These are phyloP conservation scores for Botryotinia convoluta DNA, from an alignment of 2,329 filamentous ascomycete species.

Conservation along the genomic window DNA sequence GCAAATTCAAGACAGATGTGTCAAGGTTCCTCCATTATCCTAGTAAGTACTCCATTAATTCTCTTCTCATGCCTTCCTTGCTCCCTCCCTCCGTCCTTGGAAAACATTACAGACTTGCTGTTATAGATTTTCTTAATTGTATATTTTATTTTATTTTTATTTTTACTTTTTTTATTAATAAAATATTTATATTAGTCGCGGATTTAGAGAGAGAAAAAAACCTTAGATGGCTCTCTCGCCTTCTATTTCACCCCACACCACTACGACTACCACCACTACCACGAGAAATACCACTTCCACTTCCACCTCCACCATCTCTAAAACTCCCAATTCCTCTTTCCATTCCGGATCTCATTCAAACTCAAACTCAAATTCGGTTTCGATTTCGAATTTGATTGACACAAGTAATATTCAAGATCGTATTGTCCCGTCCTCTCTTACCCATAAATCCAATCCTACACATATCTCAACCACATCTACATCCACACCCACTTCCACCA, in stretches of 20 bases:
- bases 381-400: conserved; percentile 1
- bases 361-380: not conserved
- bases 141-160: not conserved
- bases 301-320: conserved; percentile 5
- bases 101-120: not conserved
- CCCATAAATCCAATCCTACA: not conserved
- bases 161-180: not conserved
- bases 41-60: conserved; percentile 11
- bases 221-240: conserved; percentile 24
- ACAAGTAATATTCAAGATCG: not conserved
- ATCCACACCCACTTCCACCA: not conserved
- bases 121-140: not conserved
- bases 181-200: not conserved
- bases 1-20: conserved; percentile 13
- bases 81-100: not conserved
- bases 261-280: conserved; percentile 1
- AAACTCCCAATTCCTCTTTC: conserved; percentile 10
- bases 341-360: not conserved
- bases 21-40: conserved; percentile 2
- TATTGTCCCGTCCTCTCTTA: not conserved
- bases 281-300: not conserved
- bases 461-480: not conserved
- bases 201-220: not conserved
- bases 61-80: conserved; percentile 6
- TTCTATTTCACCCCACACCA: conserved; percentile 18